A percentile compares a stretch with the other conserved stretches of the same genome.
Evolutionary conservation across 345 rosid species (phyloP).

Genomic region (Linum usitatissimum): DNA sequence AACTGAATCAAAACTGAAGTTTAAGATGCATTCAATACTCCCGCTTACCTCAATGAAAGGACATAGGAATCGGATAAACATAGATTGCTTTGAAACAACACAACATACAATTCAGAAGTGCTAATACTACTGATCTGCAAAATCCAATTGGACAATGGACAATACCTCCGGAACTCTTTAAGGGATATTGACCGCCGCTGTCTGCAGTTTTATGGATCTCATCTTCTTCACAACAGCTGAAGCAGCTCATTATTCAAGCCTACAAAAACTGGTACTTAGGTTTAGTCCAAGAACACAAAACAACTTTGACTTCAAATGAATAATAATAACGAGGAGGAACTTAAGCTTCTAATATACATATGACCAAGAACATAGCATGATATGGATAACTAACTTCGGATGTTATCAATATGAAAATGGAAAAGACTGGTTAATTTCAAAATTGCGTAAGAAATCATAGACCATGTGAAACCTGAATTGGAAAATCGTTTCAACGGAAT

Average conservation of each 20-base stretch:
- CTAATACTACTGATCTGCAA: not conserved
- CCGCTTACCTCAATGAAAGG: not conserved
- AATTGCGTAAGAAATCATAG: too few relatives aligned
- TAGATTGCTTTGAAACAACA: not conserved
- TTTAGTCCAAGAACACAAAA: not conserved
- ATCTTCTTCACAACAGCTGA: constrained; percentile 71
- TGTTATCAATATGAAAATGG: not conserved
- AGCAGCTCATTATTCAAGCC: constrained; percentile 62
- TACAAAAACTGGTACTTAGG: not conserved
- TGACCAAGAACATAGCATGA: not conserved
- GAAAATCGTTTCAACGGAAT: not conserved
- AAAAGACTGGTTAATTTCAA: not conserved
- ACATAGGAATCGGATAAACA: not conserved
- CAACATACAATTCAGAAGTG: not conserved
- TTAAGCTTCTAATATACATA: not conserved
- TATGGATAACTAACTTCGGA: not conserved
- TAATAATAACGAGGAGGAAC: not conserved
- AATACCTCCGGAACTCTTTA: constrained; percentile 58
- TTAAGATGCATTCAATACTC: not conserved
- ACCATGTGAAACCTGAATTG: too few relatives aligned
- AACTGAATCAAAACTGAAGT: not conserved
- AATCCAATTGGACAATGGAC: not conserved
- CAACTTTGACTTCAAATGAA: not conserved
- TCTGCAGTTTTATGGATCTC: constrained; percentile 59
- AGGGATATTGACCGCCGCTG: constrained; percentile 43